Evolutionary conservation across 148 eudicot genomes (phyloP).

Genomic region (Vaccinium corymbosum): DNA sequence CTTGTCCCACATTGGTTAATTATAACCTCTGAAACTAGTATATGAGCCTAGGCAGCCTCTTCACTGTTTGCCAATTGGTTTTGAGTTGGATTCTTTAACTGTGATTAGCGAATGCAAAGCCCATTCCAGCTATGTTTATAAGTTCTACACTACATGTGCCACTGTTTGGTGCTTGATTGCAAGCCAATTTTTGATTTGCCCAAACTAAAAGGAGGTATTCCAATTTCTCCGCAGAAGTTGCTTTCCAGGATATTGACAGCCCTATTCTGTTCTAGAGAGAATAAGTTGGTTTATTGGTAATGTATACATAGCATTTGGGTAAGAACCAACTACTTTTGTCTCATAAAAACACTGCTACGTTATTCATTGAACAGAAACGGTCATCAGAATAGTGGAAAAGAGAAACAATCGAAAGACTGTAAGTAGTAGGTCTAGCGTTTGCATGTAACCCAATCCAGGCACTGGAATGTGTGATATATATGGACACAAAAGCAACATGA

Average conservation of each 20-base stretch:
- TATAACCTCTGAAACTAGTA: too few species aligned
- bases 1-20: too few species aligned
- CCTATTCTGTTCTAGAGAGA: not conserved
- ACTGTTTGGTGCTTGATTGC: not conserved
- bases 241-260: not conserved
- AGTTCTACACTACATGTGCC: not conserved
- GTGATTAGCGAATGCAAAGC: not conserved
- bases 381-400: not conserved
- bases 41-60: too few species aligned
- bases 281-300: not conserved
- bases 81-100: too few species aligned
- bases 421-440: not conserved
- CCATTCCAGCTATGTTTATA: not conserved
- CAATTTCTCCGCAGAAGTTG: not conserved
- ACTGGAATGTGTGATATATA: not conserved
- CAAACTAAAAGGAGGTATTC: not conserved
- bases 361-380: not conserved
- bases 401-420: not conserved
- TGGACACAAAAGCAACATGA: not conserved
- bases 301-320: not conserved
- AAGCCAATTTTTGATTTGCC: not conserved
- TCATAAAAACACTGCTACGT: not conserved
- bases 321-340: not conserved
- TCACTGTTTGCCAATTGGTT: too few species aligned
- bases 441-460: not conserved